Evolutionary conservation across 371 early-diverging fungal species (phyloP).

Genomic region (Lichtheimia ramosa): DNA sequence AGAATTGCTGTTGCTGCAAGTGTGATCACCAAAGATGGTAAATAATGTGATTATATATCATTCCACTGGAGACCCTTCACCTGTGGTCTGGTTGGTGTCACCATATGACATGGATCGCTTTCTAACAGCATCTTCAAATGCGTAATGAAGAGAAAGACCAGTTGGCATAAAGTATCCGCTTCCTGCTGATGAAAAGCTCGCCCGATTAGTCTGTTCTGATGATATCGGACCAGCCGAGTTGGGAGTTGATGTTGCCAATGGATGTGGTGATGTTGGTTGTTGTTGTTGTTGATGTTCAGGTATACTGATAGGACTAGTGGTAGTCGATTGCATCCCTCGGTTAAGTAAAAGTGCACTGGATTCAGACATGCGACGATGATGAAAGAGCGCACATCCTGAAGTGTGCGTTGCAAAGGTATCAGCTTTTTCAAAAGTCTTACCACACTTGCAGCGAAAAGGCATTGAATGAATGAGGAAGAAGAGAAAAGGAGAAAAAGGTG

Average conservation of each 20-base stretch:
- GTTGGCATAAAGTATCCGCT: slow-evolving; percentile 1
- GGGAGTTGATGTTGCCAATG: too few relatives aligned
- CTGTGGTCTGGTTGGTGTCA: not conserved
- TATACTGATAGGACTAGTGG: too few relatives aligned
- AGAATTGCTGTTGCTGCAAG: too few relatives aligned
- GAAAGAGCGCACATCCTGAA: slow-evolving; percentile 15
- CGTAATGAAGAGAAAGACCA: not conserved
- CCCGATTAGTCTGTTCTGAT: too few relatives aligned
- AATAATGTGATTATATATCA: too few relatives aligned
- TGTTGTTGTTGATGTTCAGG: too few relatives aligned
- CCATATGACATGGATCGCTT: slow-evolving; percentile 1
- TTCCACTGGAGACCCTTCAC: too few relatives aligned
- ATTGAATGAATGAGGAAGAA: not conserved
- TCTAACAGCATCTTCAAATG: not conserved
- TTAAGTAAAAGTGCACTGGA: not conserved
- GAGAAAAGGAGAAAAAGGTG: not conserved
- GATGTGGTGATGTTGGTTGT: too few relatives aligned
- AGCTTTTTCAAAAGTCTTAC: slow-evolving; percentile 16
- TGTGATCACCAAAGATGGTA: too few relatives aligned
- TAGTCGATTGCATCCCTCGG: too few relatives aligned
- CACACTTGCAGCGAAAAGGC: slow-evolving; percentile 19
- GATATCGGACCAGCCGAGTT: too few relatives aligned
- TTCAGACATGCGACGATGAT: slow-evolving; percentile 9
- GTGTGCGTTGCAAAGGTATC: slow-evolving; percentile 14
- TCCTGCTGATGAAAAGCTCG: not conserved